Conservation (phyloP, 2,329 filamentous ascomycete genomes). For the Trichoderma sp. region DNA sequence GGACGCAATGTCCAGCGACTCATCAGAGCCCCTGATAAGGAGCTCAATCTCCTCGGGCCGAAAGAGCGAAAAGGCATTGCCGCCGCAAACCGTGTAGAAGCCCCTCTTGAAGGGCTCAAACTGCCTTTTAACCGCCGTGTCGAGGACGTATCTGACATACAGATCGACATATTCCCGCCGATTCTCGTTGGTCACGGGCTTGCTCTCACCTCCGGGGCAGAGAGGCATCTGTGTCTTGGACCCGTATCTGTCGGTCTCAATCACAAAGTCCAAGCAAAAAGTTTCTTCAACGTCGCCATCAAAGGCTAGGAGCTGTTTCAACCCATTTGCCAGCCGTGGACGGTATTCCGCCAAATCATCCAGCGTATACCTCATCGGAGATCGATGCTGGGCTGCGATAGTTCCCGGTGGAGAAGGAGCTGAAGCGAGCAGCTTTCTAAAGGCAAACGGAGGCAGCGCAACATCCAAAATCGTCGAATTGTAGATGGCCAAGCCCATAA, state of each 20-base stretch:
- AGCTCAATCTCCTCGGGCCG: conserved; percentile 90
- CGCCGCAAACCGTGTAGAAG: conserved; percentile 89
- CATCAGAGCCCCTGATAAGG: conserved; percentile 81
- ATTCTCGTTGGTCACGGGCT: conserved; percentile 80
- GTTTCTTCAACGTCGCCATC: conserved; percentile 80
- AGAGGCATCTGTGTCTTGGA: conserved; percentile 67
- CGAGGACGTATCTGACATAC: conserved; percentile 79
- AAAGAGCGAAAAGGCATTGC: conserved; percentile 85
- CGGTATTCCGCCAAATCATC: conserved; percentile 83
- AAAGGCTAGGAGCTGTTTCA: conserved; percentile 76
- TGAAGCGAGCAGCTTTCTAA: conserved; percentile 80
- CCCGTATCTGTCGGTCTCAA: conserved; percentile 77
- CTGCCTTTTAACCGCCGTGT: conserved; percentile 75
- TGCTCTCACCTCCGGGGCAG: conserved; percentile 70
- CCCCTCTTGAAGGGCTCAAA: conserved; percentile 94
- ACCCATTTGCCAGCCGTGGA: conserved; percentile 72
- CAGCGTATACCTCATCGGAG: conserved; percentile 71
- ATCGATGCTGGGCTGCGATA: conserved; percentile 55
- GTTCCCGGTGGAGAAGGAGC: conserved; percentile 64
- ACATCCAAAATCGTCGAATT: conserved; percentile 93
- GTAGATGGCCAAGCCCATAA: conserved; percentile 88
- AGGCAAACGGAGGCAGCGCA: conserved; percentile 84
- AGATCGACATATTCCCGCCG: conserved; percentile 83
- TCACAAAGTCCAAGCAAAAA: conserved; percentile 80
- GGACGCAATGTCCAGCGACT: conserved; percentile 75